A percentile compares a stretch with the other conserved stretches of the same genome.
These are phyloP conservation scores for Micractinium sp. DNA, from an alignment of 139 green algal species.

Conservation along the genomic window DNA sequence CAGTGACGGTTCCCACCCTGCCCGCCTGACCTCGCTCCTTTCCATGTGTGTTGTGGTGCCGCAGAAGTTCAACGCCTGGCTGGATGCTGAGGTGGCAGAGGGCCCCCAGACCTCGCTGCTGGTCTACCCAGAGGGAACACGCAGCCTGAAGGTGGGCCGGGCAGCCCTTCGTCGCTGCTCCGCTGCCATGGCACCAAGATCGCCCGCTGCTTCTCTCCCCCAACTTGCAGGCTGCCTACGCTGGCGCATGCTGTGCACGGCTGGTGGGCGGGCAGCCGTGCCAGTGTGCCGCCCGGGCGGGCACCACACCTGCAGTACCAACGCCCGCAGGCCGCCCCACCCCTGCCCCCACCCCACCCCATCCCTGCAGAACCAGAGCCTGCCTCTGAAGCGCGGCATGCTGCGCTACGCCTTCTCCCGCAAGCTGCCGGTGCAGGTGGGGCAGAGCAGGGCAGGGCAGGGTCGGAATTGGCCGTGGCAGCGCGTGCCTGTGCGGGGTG, in stretches of 20 bases:
- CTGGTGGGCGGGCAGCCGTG: too few relatives aligned
- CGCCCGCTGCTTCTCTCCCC: too few relatives aligned
- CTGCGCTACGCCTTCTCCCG: conserved; percentile 83
- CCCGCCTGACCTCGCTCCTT: background rate
- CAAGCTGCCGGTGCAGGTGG: conserved; percentile 77
- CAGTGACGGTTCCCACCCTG: background rate
- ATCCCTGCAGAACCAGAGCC: conserved; percentile 39
- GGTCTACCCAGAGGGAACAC: conserved; percentile 42
- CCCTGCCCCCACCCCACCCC: background rate
- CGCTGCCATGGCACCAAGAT: too few relatives aligned
- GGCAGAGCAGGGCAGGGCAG: background rate
- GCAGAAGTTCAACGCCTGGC: conserved; percentile 49
- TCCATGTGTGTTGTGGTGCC: background rate
- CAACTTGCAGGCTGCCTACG: too few relatives aligned
- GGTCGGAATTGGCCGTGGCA: too few relatives aligned
- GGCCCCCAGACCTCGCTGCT: conserved; percentile 37
- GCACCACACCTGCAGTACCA: too few relatives aligned
- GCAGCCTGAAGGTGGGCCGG: too few relatives aligned
- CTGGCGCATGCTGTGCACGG: too few relatives aligned
- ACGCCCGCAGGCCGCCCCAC: background rate
- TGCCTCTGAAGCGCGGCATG: conserved; percentile 93
- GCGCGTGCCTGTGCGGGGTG: too few relatives aligned
- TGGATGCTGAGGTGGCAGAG: conserved; percentile 33
- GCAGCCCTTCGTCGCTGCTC: too few relatives aligned
- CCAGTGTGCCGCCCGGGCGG: too few relatives aligned